Conservation (phyloP, 129 eudicot genomes). For the Rutidosis leptorrhynchoides region DNA sequence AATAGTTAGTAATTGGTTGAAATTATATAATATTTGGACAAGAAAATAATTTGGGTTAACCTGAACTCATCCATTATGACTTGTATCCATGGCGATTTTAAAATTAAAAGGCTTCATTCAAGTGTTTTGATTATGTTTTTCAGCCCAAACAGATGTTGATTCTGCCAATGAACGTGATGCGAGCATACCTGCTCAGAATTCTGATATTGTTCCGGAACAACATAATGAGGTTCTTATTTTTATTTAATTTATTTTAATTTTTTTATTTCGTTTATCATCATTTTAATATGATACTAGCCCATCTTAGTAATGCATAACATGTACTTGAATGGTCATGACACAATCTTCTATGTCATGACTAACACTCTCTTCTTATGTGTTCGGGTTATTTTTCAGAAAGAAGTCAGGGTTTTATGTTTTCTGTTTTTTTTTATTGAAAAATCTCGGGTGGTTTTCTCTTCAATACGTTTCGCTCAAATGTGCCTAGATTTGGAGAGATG, state of each 20-base stretch:
- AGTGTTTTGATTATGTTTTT: neutral
- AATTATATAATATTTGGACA: neutral
- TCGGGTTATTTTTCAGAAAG: neutral
- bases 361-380: neutral
- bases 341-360: slow-evolving; percentile 2
- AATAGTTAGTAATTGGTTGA: neutral
- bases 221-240: slow-evolving; percentile 45
- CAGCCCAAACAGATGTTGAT: slow-evolving; percentile 43
- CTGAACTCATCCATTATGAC: neutral
- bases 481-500: neutral
- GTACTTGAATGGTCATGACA: neutral
- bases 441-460: neutral
- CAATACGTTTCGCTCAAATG: neutral
- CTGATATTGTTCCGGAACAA: slow-evolving; percentile 33
- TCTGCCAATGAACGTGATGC: slow-evolving; percentile 9
- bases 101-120: slow-evolving; percentile 5
- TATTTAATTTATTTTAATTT: neutral
- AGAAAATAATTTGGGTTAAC: neutral
- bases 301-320: neutral
- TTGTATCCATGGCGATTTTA: neutral
- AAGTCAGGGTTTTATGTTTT: neutral
- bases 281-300: neutral
- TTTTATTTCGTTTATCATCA: neutral
- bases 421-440: neutral
- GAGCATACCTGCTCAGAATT: slow-evolving; percentile 24